These are phyloP conservation scores for Exidia glandulosa DNA, from an alignment of 768 basidiomycete genomes.

Conservation along the genomic window DNA sequence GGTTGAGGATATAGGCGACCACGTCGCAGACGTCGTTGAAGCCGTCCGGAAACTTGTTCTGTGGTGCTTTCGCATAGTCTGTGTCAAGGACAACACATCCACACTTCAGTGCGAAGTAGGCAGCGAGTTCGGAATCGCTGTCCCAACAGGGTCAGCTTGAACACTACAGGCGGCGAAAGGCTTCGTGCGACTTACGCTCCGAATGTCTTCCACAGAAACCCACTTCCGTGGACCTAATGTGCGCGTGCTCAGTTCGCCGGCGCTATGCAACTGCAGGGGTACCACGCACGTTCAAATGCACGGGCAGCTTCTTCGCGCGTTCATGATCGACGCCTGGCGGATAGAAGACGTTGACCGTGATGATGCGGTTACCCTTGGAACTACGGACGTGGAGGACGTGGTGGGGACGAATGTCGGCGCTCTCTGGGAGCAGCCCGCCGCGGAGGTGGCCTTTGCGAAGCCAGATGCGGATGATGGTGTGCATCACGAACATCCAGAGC, in stretches of 20 bases:
- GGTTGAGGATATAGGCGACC: background rate
- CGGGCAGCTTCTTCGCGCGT: conserved; percentile 1
- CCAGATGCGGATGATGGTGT: background rate
- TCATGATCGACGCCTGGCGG: conserved; percentile 1
- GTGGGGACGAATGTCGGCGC: background rate
- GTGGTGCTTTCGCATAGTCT: conserved; percentile 6
- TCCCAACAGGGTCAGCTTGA: background rate
- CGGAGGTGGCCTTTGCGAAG: background rate
- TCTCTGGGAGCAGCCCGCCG: background rate
- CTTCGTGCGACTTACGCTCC: background rate
- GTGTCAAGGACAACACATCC: conserved; percentile 6
- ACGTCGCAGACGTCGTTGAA: conserved; percentile 1
- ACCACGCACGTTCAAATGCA: conserved; percentile 6
- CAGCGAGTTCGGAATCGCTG: background rate
- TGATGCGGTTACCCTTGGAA: conserved; percentile 1
- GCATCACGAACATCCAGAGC: background rate
- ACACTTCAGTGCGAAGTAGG: background rate
- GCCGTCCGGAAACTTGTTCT: background rate
- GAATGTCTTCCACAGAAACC: background rate
- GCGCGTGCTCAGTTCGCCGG: no score
- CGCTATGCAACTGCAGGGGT: no score
- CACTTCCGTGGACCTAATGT: conserved; percentile 1
- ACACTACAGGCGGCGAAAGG: background rate
- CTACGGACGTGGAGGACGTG: background rate
- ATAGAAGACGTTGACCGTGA: conserved; percentile 6